phyloP scores from a whole-genome alignment of 169 alveolate genomes.

The Perkinsus chesapeaki region DNA sequence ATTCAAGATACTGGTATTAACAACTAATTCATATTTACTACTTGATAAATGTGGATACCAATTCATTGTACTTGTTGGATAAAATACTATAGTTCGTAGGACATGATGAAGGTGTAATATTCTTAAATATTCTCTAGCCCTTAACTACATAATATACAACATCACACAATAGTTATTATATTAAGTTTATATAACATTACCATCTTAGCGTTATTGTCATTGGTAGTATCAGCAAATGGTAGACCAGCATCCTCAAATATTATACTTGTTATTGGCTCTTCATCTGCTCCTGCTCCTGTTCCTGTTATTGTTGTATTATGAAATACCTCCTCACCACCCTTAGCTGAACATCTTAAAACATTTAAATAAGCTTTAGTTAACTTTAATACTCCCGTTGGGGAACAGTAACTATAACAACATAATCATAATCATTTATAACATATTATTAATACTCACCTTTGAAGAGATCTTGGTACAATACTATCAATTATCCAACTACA shows the following conservation, averaged over 20 bases:
- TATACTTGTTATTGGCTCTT: neutral
- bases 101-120: neutral
- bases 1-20: neutral
- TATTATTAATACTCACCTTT: neutral
- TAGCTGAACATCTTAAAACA: neutral
- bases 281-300: no score
- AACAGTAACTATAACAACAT: neutral
- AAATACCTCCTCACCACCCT: neutral
- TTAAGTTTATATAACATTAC: neutral
- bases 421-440: neutral
- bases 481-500: neutral
- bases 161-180: neutral
- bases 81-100: neutral
- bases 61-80: neutral
- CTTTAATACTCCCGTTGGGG: neutral
- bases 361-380: neutral
- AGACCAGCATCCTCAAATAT: neutral
- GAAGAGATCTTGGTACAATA: neutral
- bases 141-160: neutral
- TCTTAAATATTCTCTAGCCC: neutral
- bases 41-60: neutral
- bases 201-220: neutral
- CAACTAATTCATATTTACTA: neutral
- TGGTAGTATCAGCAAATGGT: neutral
- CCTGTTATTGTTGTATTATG: no score